These are phyloP conservation scores for Cephalotrichum gorgonifer DNA, from an alignment of 2,329 filamentous ascomycete species.

Conservation along the genomic window DNA sequence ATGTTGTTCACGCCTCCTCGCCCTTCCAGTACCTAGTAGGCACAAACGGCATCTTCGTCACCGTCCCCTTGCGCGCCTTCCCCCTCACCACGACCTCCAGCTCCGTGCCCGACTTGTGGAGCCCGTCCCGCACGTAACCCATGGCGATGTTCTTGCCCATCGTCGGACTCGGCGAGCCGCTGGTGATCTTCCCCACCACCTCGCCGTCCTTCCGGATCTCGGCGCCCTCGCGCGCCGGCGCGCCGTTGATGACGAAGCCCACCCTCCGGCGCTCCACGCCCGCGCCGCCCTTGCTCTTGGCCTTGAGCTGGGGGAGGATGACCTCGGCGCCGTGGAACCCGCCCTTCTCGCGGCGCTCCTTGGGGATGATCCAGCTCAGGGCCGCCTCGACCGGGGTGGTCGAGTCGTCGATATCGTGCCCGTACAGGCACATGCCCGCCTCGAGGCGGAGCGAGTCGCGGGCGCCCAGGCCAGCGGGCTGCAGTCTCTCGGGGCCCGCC, in stretches of 20 bases:
- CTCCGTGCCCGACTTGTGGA: slow-evolving; percentile 78
- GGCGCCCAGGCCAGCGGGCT: slow-evolving; percentile 79
- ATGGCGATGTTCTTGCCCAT: slow-evolving; percentile 90
- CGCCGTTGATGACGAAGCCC: slow-evolving; percentile 72
- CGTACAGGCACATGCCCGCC: slow-evolving; percentile 98
- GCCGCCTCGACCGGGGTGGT: slow-evolving; percentile 49
- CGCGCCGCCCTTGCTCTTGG: slow-evolving; percentile 59
- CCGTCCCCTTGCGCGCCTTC: slow-evolving; percentile 61
- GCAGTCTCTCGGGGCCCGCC: slow-evolving; percentile 51
- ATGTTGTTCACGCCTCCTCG: too few relatives aligned
- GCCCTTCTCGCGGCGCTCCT: slow-evolving; percentile 54
- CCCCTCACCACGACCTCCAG: slow-evolving; percentile 72
- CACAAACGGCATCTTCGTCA: slow-evolving; percentile 86
- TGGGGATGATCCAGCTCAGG: slow-evolving; percentile 72
- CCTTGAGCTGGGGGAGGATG: slow-evolving; percentile 67
- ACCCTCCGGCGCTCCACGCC: slow-evolving; percentile 66
- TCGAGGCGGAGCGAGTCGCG: slow-evolving; percentile 88
- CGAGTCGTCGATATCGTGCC: slow-evolving; percentile 87
- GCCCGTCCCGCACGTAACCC: slow-evolving; percentile 75
- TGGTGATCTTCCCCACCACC: slow-evolving; percentile 72
- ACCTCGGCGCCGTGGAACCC: slow-evolving; percentile 79
- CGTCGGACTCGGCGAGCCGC: slow-evolving; percentile 80
- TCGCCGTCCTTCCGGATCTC: slow-evolving; percentile 57
- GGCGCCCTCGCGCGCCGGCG: slow-evolving; percentile 82
- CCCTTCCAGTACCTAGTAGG: slow-evolving; percentile 64